Evolutionary conservation across 176 grass and related monocot genomes (phyloP), one percentile per base, ranked within the genome.

Genomic region (Areca catechu): DNA sequence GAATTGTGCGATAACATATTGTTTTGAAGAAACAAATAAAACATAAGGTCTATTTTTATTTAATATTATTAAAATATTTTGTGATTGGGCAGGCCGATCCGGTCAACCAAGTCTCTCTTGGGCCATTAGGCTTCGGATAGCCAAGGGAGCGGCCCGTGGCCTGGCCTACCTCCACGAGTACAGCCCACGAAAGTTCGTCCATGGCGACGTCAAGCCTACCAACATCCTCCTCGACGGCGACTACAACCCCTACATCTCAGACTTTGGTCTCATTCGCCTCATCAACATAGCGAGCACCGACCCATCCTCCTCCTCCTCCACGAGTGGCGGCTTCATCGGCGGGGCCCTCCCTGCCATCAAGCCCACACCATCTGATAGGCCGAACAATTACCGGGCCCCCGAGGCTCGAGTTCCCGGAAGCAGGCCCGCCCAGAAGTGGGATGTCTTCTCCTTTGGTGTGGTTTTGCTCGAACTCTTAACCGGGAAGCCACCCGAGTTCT

Each of bases 141-240:
- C 72, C 17, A 77, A 57, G 68, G 92, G 92, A 12, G 51, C 66
- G 56, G 86, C 86, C 22, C 77, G 77, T 14, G 92, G 92, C 30
- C 65, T 97, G 22, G 80, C 86, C 18, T 65, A 91, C 72, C 69
- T 97, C 57, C 92, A 97, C 19, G 92, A 97, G 29, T 82, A 68
- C 69, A 87, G 68, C 71, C 83, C 80, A 1, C 77, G 80, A 9
- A 86, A 86, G 50, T 73, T 84, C 29, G 75, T 88, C 54, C 92
- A 97, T 14, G 86, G 86, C 50, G 86, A 91, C 64, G 70, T 97
- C 57, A 97, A 97, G 71, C 86, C 92, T 1, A 85, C 92, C 51
- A 97, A 97, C 83, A 75, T 97, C 83, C 92, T 97, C 53, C 83
- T 97, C 22, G 86, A 91, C 53, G 72, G 53, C 5, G 86, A 97